These are phyloP conservation scores for Cryptococcus maquisensis DNA, from an alignment of 1,284 basidiomycete genomes.

Conservation along the genomic window DNA sequence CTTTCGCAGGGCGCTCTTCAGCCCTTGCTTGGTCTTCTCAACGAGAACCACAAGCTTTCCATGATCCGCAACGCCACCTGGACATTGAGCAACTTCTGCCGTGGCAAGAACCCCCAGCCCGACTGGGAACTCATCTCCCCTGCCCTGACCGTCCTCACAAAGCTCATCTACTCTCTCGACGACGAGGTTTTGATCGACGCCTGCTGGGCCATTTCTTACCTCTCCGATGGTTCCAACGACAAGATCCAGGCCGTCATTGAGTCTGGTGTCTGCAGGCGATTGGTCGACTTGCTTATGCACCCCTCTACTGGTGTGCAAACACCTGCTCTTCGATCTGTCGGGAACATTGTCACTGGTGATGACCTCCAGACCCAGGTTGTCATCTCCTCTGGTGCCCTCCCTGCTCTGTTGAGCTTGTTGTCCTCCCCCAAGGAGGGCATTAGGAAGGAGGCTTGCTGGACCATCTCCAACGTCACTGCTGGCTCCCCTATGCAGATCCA, in stretches of 20 bases:
- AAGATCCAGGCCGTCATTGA: constrained; percentile 99
- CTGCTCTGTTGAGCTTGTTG: constrained; percentile 84
- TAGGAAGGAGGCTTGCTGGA: constrained; percentile 96
- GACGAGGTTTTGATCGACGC: constrained; percentile 99
- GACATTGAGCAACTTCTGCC: constrained; percentile 97
- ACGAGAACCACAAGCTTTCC: constrained; percentile 79
- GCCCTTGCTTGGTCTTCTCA: constrained; percentile 53
- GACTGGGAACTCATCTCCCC: constrained; percentile 95
- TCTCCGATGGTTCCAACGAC: constrained; percentile 98
- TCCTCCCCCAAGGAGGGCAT: constrained; percentile 94
- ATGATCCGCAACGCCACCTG: constrained; percentile 98
- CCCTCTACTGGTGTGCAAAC: constrained; percentile 97
- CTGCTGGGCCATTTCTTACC: constrained; percentile 99
- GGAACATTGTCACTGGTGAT: constrained; percentile 98
- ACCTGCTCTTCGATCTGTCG: constrained; percentile 92
- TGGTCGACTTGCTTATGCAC: constrained; percentile 97
- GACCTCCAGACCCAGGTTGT: constrained; percentile 98
- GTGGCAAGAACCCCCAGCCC: constrained; percentile 92
- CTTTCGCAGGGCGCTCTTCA: constrained; percentile 54
- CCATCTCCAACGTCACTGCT: constrained; percentile 98
- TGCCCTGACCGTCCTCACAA: constrained; percentile 90
- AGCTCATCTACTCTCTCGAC: constrained; percentile 97
- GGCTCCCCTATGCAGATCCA: constrained; percentile 96
- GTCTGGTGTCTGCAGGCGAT: constrained; percentile 91
- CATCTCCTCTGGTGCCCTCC: constrained; percentile 91